Percentiles rank a stretch among this genome's conserved stretches.
phyloP scores from a whole-genome alignment of 106 monocot genomes.

The Acanthochlamys bracteata region DNA sequence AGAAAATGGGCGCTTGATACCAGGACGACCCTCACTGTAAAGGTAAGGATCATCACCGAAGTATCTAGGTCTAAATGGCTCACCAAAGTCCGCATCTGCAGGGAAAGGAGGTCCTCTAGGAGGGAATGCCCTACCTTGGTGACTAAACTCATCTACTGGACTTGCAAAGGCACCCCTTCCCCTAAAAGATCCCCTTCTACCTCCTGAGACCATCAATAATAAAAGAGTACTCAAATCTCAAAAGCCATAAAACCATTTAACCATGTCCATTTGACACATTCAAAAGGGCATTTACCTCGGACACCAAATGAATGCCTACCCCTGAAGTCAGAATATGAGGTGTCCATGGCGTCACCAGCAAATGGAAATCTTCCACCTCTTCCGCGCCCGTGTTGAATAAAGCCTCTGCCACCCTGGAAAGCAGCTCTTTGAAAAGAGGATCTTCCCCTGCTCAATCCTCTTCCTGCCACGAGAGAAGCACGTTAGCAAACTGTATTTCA shows the following conservation, averaged over 20 bases:
- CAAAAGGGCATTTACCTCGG: conserved; percentile 27
- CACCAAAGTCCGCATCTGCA: conserved; percentile 34
- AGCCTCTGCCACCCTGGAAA: conserved; percentile 48
- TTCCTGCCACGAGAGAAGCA: conserved; percentile 30
- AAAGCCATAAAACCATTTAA: too few relatives aligned
- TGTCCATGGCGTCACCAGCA: conserved; percentile 18
- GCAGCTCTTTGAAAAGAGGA: conserved; percentile 35
- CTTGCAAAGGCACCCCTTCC: background rate
- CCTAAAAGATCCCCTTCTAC: conserved; percentile 26
- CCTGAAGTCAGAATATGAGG: conserved; percentile 32
- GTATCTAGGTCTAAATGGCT: conserved; percentile 31
- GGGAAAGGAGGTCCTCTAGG: conserved; percentile 32
- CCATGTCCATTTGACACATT: too few relatives aligned
- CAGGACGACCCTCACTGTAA: conserved; percentile 44
- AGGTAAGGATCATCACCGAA: conserved; percentile 50
- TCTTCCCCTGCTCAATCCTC: conserved; percentile 64
- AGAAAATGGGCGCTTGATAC: conserved; percentile 55
- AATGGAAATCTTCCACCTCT: conserved; percentile 50
- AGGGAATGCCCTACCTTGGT: conserved; percentile 23
- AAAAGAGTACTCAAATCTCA: too few relatives aligned
- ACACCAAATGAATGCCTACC: conserved; percentile 39
- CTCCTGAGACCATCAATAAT: conserved; percentile 23
- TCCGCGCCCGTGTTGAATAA: conserved; percentile 34
- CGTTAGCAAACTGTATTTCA: background rate
- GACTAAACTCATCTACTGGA: background rate